These are phyloP conservation scores for Acanthamoeba pearcei DNA, from an alignment of 208 protist genomes.

Conservation along the genomic window DNA sequence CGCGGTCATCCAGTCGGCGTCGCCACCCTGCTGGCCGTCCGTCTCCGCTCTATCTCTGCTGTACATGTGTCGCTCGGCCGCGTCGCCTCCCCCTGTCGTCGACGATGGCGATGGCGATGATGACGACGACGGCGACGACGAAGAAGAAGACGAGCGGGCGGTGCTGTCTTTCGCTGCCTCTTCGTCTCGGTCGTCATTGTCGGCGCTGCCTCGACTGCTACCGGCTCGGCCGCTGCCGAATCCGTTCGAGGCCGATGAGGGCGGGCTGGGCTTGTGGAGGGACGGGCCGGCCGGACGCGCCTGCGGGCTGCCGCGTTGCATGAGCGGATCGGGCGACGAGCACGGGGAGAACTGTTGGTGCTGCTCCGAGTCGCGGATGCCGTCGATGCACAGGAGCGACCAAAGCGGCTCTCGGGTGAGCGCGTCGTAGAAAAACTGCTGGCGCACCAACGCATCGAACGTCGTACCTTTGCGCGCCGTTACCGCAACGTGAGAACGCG, in stretches of 20 bases:
- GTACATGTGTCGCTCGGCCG: not conserved
- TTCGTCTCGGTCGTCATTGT: not conserved
- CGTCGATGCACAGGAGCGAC: constrained; percentile 52
- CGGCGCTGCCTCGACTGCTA: too few relatives aligned
- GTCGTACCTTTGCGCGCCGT: not conserved
- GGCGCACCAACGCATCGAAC: constrained; percentile 20
- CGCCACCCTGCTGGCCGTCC: not conserved
- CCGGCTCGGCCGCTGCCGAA: too few relatives aligned
- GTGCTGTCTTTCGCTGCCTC: not conserved
- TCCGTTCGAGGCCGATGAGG: not conserved
- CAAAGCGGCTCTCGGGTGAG: constrained; percentile 5
- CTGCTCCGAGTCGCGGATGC: not conserved
- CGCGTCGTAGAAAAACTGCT: constrained; percentile 62
- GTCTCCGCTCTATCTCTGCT: not conserved
- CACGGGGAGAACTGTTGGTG: not conserved
- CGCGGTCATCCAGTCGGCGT: too few relatives aligned
- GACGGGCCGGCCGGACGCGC: not conserved
- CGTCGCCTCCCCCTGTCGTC: not conserved
- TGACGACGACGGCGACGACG: not conserved
- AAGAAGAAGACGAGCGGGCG: not conserved
- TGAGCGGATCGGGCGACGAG: constrained; percentile 2
- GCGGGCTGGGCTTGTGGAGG: not conserved
- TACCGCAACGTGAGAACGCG: not conserved
- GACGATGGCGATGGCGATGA: not conserved
- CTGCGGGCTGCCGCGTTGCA: not conserved